These are phyloP conservation scores for Lepidium campestre DNA, from an alignment of 441 rosid species.

Conservation along the genomic window DNA sequence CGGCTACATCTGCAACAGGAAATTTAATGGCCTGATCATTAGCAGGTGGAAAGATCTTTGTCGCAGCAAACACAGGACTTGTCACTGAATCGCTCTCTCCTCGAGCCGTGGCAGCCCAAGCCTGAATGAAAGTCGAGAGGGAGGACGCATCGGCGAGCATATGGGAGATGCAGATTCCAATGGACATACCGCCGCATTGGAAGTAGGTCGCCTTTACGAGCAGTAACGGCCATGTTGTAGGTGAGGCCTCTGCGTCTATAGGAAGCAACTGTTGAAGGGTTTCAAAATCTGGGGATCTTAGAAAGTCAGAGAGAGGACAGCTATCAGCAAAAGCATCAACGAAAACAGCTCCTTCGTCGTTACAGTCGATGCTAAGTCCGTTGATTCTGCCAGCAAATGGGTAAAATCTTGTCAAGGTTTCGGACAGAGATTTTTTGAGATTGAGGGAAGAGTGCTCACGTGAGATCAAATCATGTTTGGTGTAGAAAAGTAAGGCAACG, in stretches of 20 bases:
- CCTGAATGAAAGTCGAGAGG: slow-evolving; percentile 34
- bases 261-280: slow-evolving; percentile 34
- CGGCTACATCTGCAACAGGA: neutral
- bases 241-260: slow-evolving; percentile 16
- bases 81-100: neutral
- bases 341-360: slow-evolving; percentile 42
- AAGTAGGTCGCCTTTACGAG: slow-evolving; percentile 44
- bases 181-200: slow-evolving; percentile 40
- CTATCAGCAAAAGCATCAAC: slow-evolving; percentile 31
- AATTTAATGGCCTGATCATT: too few species aligned
- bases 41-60: too few species aligned
- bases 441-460: neutral
- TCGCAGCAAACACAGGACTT: too few species aligned
- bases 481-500: slow-evolving; percentile 38
- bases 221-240: slow-evolving; percentile 13
- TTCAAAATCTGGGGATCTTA: slow-evolving; percentile 27
- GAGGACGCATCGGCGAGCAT: slow-evolving; percentile 48
- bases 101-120: slow-evolving; percentile 35
- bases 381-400: slow-evolving; percentile 52
- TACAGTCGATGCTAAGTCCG: slow-evolving; percentile 39
- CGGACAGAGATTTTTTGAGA: slow-evolving; percentile 39
- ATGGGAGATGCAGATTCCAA: slow-evolving; percentile 49
- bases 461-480: neutral
- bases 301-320: slow-evolving; percentile 16
- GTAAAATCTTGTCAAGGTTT: slow-evolving; percentile 38